These are phyloP conservation scores for Dendrobium catenatum DNA, from an alignment of 106 monocot genomes.

Conservation along the genomic window DNA sequence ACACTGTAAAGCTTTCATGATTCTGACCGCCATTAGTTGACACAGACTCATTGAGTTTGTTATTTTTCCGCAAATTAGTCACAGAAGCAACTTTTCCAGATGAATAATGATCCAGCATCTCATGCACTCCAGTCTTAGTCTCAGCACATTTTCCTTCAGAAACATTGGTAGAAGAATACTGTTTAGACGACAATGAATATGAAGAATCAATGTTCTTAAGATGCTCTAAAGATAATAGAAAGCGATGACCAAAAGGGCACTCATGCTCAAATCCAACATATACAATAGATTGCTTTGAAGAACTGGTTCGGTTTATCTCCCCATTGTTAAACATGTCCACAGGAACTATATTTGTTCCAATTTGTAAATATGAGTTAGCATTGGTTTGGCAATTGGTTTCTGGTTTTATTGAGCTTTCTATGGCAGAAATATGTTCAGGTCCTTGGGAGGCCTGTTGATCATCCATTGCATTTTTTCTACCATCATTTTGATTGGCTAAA, in stretches of 20 bases:
- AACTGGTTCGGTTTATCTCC: conserved; percentile 28
- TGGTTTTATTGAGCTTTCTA: conserved; percentile 13
- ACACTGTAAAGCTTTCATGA: conserved; percentile 11
- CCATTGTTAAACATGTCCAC: conserved; percentile 26
- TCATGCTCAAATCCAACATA: conserved; percentile 95
- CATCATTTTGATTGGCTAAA: conserved; percentile 18
- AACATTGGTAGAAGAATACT: conserved; percentile 14
- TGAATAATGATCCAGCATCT: conserved; percentile 18
- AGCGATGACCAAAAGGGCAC: conserved; percentile 87
- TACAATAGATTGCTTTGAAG: conserved; percentile 27
- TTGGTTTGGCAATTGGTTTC: conserved; percentile 14
- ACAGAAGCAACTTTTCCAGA: conserved; percentile 10
- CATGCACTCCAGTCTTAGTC: conserved; percentile 15
- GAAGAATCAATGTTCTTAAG: conserved; percentile 47
- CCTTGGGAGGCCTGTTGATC: conserved; percentile 13
- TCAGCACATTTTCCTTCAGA: conserved; percentile 22
- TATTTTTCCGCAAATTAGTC: conserved; percentile 10
- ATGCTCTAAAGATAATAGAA: conserved; percentile 69
- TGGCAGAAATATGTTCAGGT: conserved; percentile 17
- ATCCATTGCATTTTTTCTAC: conserved; percentile 18
- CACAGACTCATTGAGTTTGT: conserved; percentile 5
- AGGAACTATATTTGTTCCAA: conserved; percentile 78
- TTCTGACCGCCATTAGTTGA: conserved; percentile 12
- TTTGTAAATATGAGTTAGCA: conserved; percentile 54
- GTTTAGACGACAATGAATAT: conserved; percentile 10